Conservation (phyloP, 2,329 filamentous ascomycete genomes). For the Botrytis paeoniae region DNA sequence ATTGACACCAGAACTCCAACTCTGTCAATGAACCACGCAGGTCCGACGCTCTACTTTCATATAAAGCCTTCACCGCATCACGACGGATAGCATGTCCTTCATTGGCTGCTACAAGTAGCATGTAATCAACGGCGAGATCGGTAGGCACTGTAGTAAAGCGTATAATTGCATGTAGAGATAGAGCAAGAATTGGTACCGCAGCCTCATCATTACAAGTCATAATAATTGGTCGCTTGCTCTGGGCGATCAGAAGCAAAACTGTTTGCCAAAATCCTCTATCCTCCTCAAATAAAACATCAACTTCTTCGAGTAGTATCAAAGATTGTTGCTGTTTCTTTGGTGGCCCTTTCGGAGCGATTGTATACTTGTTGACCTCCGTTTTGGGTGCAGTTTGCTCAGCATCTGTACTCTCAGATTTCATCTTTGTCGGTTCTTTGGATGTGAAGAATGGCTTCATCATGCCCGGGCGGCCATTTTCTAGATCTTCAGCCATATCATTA, state of each 20-base stretch:
- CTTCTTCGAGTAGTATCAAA: conserved; percentile 89
- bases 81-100: conserved; percentile 81
- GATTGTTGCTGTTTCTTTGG: conserved; percentile 74
- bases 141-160: conserved; percentile 66
- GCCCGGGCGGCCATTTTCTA: conserved; percentile 69
- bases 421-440: conserved; percentile 42
- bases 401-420: conserved; percentile 31
- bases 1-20: conserved; percentile 95
- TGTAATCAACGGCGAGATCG: conserved; percentile 71
- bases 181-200: conserved; percentile 68
- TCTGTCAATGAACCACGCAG: conserved; percentile 79
- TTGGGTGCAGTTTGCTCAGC: conserved; percentile 33
- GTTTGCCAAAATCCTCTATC: conserved; percentile 94
- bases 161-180: conserved; percentile 84
- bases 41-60: conserved; percentile 65
- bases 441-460: conserved; percentile 83
- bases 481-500: conserved; percentile 53
- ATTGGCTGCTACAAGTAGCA: conserved; percentile 77
- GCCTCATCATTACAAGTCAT: conserved; percentile 93
- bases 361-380: conserved; percentile 12
- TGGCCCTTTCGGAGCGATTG: conserved; percentile 21
- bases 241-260: conserved; percentile 69
- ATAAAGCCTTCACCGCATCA: conserved; percentile 65
- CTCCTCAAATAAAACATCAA: conserved; percentile 90
- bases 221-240: conserved; percentile 88